phyloP scores from a whole-genome alignment of 345 rosid genomes.

The Physaria fendleri region DNA sequence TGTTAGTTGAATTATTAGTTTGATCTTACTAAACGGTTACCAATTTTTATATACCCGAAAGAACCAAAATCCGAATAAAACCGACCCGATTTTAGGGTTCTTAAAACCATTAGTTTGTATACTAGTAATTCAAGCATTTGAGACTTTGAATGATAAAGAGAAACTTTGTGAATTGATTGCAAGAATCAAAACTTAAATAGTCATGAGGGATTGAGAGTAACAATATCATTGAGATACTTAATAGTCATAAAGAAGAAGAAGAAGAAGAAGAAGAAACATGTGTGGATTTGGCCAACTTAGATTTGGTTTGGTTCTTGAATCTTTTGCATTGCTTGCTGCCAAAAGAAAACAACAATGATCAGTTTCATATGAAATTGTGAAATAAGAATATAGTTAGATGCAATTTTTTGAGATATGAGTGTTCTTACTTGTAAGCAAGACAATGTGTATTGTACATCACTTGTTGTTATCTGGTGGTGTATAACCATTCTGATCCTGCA shows the following conservation, averaged over 20 bases:
- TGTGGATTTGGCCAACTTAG: not conserved
- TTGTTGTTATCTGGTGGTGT: constrained; percentile 76
- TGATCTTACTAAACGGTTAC: too few species aligned
- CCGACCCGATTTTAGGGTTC: too few species aligned
- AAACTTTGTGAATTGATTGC: not conserved
- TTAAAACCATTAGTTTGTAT: too few species aligned
- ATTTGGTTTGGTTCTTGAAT: constrained; percentile 18
- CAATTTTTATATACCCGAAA: too few species aligned
- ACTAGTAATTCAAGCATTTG: not conserved
- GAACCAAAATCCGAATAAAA: too few species aligned
- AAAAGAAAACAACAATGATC: constrained; percentile 11
- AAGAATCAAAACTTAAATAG: not conserved
- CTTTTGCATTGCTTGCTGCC: constrained; percentile 26
- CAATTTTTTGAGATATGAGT: not conserved
- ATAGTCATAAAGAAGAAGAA: too few species aligned
- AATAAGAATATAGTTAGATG: not conserved
- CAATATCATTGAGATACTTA: too few species aligned
- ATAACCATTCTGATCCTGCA: constrained; percentile 73
- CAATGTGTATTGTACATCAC: constrained; percentile 72
- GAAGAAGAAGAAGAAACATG: not conserved
- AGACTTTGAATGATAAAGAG: not conserved
- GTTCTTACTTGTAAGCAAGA: constrained; percentile 56
- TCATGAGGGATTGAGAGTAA: not conserved
- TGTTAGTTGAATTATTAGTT: too few species aligned
- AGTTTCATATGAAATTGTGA: not conserved